Conservation (phyloP, 306 rosid species). For the Casuarina glauca region DNA sequence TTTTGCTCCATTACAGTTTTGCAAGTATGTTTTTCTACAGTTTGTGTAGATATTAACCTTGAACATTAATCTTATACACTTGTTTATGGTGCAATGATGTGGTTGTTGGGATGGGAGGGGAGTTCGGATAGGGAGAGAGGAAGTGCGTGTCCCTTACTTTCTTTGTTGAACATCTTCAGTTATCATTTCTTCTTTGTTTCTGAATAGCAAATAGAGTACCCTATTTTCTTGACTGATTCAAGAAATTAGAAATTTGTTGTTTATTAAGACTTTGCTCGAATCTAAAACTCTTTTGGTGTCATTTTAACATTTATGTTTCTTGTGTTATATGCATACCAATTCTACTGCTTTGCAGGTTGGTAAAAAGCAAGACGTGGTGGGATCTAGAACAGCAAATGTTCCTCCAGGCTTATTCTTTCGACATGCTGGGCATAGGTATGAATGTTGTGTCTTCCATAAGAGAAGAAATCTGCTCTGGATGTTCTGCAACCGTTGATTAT, state of each 20-base stretch:
- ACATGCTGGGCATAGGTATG: conserved; percentile 49
- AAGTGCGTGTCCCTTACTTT: neutral
- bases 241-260: neutral
- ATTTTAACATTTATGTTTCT: neutral
- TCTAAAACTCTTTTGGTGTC: neutral
- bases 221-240: neutral
- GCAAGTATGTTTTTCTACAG: too few species aligned
- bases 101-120: too few species aligned
- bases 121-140: neutral
- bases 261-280: neutral
- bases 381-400: conserved; percentile 26
- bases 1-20: neutral
- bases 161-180: neutral
- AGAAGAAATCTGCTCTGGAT: neutral
- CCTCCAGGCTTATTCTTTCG: conserved; percentile 52
- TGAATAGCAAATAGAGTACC: neutral
- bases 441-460: neutral
- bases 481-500: neutral
- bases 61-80: neutral
- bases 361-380: conserved; percentile 31
- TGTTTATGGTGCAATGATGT: neutral
- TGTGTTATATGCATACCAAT: neutral
- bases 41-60: neutral
- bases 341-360: conserved; percentile 41
- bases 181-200: neutral